Percentiles rank a stretch among this genome's conserved stretches.
These are phyloP conservation scores for Lecanicillium sp. DNA, from an alignment of 2,329 filamentous ascomycete species.

Conservation along the genomic window DNA sequence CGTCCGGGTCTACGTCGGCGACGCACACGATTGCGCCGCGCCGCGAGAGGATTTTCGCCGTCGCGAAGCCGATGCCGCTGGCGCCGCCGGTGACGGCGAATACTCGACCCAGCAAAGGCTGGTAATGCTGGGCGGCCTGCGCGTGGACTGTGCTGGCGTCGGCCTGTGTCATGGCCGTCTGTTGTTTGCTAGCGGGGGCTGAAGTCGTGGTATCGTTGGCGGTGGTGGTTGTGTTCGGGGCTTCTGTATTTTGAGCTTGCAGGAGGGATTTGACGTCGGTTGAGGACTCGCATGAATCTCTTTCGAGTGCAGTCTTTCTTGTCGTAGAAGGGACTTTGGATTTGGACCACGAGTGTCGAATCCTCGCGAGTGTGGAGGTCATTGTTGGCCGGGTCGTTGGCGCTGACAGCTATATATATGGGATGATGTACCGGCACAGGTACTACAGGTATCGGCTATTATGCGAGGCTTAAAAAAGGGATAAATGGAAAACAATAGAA, in stretches of 20 bases:
- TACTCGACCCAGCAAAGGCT: constrained; percentile 20
- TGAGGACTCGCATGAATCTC: not conserved
- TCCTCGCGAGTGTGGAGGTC: not conserved
- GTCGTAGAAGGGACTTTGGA: not conserved
- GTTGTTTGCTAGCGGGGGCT: not conserved
- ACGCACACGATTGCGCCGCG: constrained; percentile 32
- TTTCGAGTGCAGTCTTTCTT: not conserved
- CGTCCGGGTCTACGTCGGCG: constrained; percentile 30
- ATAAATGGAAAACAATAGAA: too few species aligned
- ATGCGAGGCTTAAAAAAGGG: too few species aligned
- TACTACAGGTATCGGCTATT: too few species aligned
- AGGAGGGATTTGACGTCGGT: not conserved
- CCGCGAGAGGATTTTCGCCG: constrained; percentile 31
- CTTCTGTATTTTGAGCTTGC: not conserved
- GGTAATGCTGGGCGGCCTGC: not conserved
- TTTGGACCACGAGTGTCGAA: constrained; percentile 5
- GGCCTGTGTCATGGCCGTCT: not conserved
- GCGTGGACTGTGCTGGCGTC: not conserved
- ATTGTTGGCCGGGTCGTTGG: not conserved
- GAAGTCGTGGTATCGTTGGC: not conserved
- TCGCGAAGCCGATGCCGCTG: constrained; percentile 36
- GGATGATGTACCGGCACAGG: too few species aligned
- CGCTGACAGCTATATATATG: too few species aligned
- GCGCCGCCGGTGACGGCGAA: constrained; percentile 28
- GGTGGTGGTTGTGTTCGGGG: not conserved